phyloP scores from a whole-genome alignment of 2,329 filamentous ascomycete species.

The Epichloe glyceriae region DNA sequence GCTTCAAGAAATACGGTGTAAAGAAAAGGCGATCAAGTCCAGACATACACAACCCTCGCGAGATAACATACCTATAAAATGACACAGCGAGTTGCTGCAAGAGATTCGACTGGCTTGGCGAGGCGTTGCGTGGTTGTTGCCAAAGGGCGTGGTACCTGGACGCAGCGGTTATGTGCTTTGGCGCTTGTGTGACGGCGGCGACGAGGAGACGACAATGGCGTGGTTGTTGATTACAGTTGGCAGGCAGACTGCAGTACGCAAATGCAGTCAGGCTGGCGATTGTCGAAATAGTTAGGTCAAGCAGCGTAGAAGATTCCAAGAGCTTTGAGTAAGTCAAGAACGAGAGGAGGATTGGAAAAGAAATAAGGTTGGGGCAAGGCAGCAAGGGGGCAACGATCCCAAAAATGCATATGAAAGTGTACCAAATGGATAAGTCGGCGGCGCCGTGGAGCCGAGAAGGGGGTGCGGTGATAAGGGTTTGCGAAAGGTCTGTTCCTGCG shows the following conservation, averaged over 20 bases:
- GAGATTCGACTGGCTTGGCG: too few species aligned
- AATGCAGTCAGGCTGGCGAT: not conserved
- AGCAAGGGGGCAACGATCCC: constrained; percentile 8
- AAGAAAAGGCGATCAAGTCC: too few species aligned
- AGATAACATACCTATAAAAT: too few species aligned
- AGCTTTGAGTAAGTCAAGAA: not conserved
- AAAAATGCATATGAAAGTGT: constrained; percentile 9
- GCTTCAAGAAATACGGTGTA: too few species aligned
- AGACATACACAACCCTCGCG: too few species aligned
- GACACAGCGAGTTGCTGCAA: too few species aligned
- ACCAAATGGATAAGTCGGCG: constrained; percentile 20
- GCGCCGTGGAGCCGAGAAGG: constrained; percentile 21
- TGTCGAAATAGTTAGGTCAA: not conserved
- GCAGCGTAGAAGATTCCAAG: not conserved
- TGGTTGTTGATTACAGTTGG: not conserved
- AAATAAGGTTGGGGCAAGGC: constrained; percentile 11
- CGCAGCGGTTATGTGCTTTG: not conserved
- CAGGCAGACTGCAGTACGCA: not conserved
- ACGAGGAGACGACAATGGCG: not conserved
- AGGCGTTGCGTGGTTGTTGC: too few species aligned
- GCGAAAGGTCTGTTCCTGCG: not conserved
- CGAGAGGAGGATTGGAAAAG: constrained; percentile 5
- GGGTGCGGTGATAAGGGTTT: constrained; percentile 7
- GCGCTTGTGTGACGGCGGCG: not conserved
- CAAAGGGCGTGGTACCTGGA: too few species aligned